phyloP scores from a whole-genome alignment of 1,139 yeast species.

The Yamadazyma atlantica region DNA sequence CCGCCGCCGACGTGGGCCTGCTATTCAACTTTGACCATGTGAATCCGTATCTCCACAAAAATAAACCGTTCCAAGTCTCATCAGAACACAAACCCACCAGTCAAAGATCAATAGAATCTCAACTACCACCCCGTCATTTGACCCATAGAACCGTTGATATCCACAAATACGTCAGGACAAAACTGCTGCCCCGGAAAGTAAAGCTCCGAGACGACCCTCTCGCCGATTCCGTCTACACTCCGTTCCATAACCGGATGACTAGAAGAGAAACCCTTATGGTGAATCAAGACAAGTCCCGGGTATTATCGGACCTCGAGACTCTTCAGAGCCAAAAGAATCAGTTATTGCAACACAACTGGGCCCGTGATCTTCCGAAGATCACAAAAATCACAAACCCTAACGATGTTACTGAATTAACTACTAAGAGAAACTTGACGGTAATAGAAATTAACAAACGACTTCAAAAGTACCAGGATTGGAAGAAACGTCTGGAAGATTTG shows the following conservation, averaged over 20 bases:
- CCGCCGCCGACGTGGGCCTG: constrained; percentile 4
- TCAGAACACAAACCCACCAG: neutral
- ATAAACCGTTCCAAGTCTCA: constrained; percentile 18
- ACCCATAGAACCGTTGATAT: neutral
- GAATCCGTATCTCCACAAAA: constrained; percentile 25
- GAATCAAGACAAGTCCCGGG: constrained; percentile 53
- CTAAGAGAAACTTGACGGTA: constrained; percentile 52
- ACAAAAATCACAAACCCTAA: constrained; percentile 51
- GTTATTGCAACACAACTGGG: constrained; percentile 59
- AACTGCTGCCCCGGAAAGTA: constrained; percentile 21
- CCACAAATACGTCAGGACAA: neutral
- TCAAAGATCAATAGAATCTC: constrained; percentile 6
- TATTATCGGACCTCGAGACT: constrained; percentile 51
- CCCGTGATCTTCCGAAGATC: constrained; percentile 46
- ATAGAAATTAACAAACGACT: constrained; percentile 49
- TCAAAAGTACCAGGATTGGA: constrained; percentile 47
- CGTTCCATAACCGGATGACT: constrained; percentile 62
- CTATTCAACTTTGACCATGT: constrained; percentile 34
- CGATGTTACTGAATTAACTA: constrained; percentile 48
- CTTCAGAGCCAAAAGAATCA: constrained; percentile 44
- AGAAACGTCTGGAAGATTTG: constrained; percentile 28
- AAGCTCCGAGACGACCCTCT: constrained; percentile 38
- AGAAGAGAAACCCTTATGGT: constrained; percentile 66
- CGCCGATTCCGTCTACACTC: constrained; percentile 41
- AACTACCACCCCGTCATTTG: neutral